Evolutionary conservation across 352 stramenopile species (phyloP), one percentile per base, ranked within the genome.

Genomic region (Globisporangium barbulae): DNA sequence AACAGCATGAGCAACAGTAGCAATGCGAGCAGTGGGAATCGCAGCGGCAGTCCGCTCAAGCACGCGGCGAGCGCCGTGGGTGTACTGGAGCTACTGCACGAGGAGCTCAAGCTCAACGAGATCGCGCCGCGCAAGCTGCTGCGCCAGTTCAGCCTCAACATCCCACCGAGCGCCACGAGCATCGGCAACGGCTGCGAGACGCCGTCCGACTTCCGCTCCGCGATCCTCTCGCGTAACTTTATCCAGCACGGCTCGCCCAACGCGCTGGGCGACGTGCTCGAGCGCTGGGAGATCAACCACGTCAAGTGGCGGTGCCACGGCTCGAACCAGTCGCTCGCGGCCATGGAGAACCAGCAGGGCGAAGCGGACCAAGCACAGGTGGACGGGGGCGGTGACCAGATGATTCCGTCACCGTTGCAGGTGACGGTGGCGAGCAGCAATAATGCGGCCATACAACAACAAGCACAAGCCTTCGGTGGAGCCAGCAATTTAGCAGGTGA

Each of bases 101-200:
- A 89, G 57, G 83, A 90, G 59, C 70, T 92, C 25, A 70, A 73
- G 37, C 73, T 89, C 9, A 41, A 41, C 19, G 83, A 92, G 65
- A 88, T 92, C 50, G 72, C 75, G 30, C 81, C 85, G 8, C 76
- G 85, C 48, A 82, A 84, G 21, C 62, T 94, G 25, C 67, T 89
- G 63, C 79, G 85, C 2, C 85, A 94, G 63, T 91, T 88, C 63
- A 94, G 83, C 47, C 68, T 94, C 58, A 93, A 85, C 44, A 84
- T 93, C n/a, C 71, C 73, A 3, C 78, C 81, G 1, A 73, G 67
- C 37, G 72, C 71, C 47, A 59, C 49, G 19, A 61, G 52, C 15
- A 22, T 60, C 25, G 30, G 35, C 15, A n/a, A 22, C 7, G 25
- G 22, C 5, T 35, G 28, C 8, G 48, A 54, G 33, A 33, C 49